Evolutionary conservation across 345 rosid species (phyloP), one percentile per base, ranked within the genome.

Genomic region (Eucalyptus tenuipes): DNA sequence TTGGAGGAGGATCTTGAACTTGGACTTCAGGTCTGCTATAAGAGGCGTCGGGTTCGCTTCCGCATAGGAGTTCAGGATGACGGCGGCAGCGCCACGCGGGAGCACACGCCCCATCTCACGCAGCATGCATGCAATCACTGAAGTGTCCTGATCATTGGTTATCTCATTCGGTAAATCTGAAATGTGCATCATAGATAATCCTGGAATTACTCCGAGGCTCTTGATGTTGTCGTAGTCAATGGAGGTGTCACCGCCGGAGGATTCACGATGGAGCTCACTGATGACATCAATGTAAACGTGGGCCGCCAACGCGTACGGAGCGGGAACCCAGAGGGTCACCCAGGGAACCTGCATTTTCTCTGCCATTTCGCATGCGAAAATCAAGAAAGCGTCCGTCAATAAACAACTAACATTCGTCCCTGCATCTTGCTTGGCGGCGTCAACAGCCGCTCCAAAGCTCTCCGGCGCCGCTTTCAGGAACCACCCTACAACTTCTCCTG

Each of bases 121-220:
- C 44, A 95, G n/a, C 88, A 85, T 89, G 13, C 50, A 8, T 40
- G 80, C 80, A 33, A 33, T 8, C 24, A 20, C 40, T 17, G 44
- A 68, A 16, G 9, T 42, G 8, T 86, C 47, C 13, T 14, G 87
- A 10, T 49, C 87, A 37, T 49, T 7, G 29, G 22, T 17, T 6
- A 25, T 89, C 47, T 93, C 93, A 49, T 90, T 91, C 7, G 90
- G 91, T 64, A 94, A 66, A 87, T 95, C 98, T 27, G 79, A 88
- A 6, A 93, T 88, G 57, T 84, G 90, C 7, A 96, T 68, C 49
- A 89, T 87, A 20, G 93, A 93, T 88, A 95, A 90, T 25, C 98
- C 99, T 7, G 94, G 91, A 71, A 96, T 89, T 82, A 89, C 89
- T 47, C 92, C 89, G 85, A 96, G 88, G 37, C 89, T 91, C 50